Evolutionary conservation across 495 filamentous ascomycete genomes (phyloP), one percentile per base, ranked within the genome.

Genomic region (Trichoderma parareesei): DNA sequence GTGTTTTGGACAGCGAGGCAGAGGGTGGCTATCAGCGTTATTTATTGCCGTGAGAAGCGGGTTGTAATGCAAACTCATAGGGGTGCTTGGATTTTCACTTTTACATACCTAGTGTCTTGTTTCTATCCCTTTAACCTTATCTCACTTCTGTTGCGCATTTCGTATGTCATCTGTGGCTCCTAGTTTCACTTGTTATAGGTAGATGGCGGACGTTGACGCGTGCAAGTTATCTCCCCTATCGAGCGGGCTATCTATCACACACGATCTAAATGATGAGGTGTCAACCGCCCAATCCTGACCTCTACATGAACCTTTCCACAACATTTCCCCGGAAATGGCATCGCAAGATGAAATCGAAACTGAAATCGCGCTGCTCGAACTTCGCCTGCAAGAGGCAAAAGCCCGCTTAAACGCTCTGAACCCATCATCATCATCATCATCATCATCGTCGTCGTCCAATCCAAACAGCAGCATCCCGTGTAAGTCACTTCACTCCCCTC

Each of bases 321-420:
- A 61, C 38, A 42, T 38, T 38, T 5, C 60, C 11, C 8, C 60
- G 55, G 27, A 20, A 49, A 61, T 40, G 38, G 38, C 38, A 43
- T 48, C 61, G 10, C 42, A 59, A 6, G 63, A 66, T 10, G 67
- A 69, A 0, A 61, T 74, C 57, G 68, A 71, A 18, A 38, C 61
- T 46, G 74, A 77, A 42, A 75, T 55, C 41, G 37, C 37, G 13
- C 27, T n/a, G 2, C 27, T 57, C 16, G 49, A 55, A 20, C 9
- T 20, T 60, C 49, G 53, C 35, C 27, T 63, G 37, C 3, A 48
- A 6, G 61, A 44, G n/a, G 61, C 61, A 44, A 63, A 44, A 48
- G 44, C 46, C 44, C 66, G 61, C 38, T 42, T 57, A 2, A 37
- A 27, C 1, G 53, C 53, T 38, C 20, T 57, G 8, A 14, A n/a